Evolutionary conservation across 768 basidiomycete genomes (phyloP).

Genomic region (Psilocybe cyanescens): DNA sequence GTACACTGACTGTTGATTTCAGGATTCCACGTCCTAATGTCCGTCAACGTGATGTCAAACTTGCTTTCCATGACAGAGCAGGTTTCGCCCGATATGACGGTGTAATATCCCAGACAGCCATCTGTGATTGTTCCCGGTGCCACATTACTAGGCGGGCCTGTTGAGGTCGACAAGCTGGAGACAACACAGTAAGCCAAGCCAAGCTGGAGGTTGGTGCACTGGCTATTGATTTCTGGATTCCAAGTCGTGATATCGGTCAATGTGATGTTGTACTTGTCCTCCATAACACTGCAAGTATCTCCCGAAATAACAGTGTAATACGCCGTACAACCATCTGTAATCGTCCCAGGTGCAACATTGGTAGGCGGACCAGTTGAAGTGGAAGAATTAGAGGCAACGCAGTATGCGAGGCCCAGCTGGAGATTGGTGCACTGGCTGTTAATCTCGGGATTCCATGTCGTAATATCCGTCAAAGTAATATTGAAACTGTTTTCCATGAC

Average conservation of each 20-base stretch:
- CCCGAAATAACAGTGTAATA: conserved; percentile 9
- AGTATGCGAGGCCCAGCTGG: neutral
- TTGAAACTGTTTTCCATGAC: conserved; percentile 9
- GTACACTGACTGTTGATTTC: conserved; percentile 23
- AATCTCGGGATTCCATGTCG: conserved; percentile 25
- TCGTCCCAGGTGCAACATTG: conserved; percentile 19
- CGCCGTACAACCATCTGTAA: conserved; percentile 11
- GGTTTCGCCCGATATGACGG: conserved; percentile 18
- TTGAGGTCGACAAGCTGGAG: conserved; percentile 9
- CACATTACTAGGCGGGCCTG: conserved; percentile 20
- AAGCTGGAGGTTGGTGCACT: conserved; percentile 18
- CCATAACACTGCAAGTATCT: conserved; percentile 4
- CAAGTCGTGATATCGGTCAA: conserved; percentile 1
- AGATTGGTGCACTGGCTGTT: conserved; percentile 22
- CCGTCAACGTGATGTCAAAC: conserved; percentile 15
- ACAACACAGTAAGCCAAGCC: conserved; percentile 20
- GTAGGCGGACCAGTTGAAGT: conserved; percentile 11
- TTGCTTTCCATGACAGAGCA: conserved; percentile 18
- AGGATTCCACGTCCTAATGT: conserved; percentile 24
- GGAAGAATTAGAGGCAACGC: conserved; percentile 21
- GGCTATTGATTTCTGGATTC: conserved; percentile 12
- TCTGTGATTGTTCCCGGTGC: conserved; percentile 17
- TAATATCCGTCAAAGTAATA: conserved; percentile 17
- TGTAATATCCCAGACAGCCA: conserved; percentile 21
- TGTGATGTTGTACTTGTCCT: conserved; percentile 2